Base-by-base conservation (phyloP, 192 early-diverging fungal species). In the Backusella luteola region DNA sequence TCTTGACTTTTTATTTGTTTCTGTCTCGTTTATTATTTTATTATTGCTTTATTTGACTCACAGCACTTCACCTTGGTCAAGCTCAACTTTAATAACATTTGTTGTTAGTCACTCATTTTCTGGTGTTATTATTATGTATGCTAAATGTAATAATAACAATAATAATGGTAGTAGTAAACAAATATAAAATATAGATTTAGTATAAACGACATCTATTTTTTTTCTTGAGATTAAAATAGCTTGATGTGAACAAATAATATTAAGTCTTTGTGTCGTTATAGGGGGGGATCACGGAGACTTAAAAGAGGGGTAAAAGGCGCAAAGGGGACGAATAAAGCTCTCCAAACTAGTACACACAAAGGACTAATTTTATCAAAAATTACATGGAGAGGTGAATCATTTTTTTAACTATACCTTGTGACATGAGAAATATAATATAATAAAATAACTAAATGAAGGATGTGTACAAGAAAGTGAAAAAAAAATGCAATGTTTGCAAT, bases 1-100 rank as follows among this genome's bases (percentile, higher is more conserved):
- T n/a, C 53, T 56, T 56, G 53, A 56, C 53, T 56, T 56, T 56
- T 56, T 56, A 56, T 56, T 56, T 56, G 53, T 56, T 56, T 56
- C 53, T 21, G 21, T 56, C n/a, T 56, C 42, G 42, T 44, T 44
- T 44, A 44, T 17, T 17, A 44, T 56, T 56, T 21, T 53, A 19
- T 56, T 56, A 23, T 56, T 56, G n/a, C n/a, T 56, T 23, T 56
- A 23, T 56, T 56, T 23, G 53, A 56, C 53, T 21, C 53, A 56
- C n/a, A 56, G 53, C 53, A 56, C 21, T 23, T 23, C n/a, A 56
- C 8, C 7, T 19, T 56, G 6, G 23, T 23, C 5, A 56, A 8
- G 53, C 23, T 21, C 19, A 23, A 26, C 21, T 23, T 23, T 56
- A 3, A 21, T 56, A 23, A 3, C n/a, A 23, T 56, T 56, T 56